Conservation (phyloP, 2,329 filamentous ascomycete species). For the Aspergillus alliaceus region DNA sequence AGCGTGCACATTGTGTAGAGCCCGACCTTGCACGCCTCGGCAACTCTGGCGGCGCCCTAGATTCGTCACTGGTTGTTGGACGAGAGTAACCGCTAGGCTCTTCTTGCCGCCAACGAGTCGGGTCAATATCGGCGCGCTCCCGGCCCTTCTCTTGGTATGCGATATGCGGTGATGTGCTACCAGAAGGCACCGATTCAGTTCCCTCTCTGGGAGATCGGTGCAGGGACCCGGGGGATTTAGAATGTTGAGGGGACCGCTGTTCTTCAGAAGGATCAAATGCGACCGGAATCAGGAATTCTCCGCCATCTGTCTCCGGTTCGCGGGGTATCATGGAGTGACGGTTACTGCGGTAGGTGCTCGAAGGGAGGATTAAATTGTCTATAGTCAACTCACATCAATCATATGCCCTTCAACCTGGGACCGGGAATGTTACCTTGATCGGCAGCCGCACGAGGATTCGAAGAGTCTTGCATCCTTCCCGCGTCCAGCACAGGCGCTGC, state of each 20-base stretch:
- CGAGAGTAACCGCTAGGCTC: constrained; percentile 18
- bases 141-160: constrained; percentile 84
- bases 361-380: constrained; percentile 69
- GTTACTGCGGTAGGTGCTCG: constrained; percentile 75
- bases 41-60: constrained; percentile 80
- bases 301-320: constrained; percentile 54
- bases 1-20: constrained; percentile 49
- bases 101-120: constrained; percentile 30
- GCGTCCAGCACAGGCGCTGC: constrained; percentile 23
- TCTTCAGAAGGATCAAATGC: constrained; percentile 69
- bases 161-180: constrained; percentile 75
- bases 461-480: constrained; percentile 23
- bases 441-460: constrained; percentile 22
- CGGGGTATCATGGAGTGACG: constrained; percentile 69
- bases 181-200: constrained; percentile 37
- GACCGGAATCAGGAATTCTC: constrained; percentile 75
- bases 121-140: constrained; percentile 53
- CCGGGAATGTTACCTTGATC: constrained; percentile 30
- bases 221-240: constrained; percentile 31
- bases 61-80: constrained; percentile 53
- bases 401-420: background rate
- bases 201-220: constrained; percentile 26
- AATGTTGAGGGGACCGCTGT: constrained; percentile 45
- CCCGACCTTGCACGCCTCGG: constrained; percentile 60
- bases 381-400: background rate